Evolutionary conservation across 768 basidiomycete genomes (phyloP), one percentile per base, ranked within the genome.

Genomic region (Leccinum disarticulatum): DNA sequence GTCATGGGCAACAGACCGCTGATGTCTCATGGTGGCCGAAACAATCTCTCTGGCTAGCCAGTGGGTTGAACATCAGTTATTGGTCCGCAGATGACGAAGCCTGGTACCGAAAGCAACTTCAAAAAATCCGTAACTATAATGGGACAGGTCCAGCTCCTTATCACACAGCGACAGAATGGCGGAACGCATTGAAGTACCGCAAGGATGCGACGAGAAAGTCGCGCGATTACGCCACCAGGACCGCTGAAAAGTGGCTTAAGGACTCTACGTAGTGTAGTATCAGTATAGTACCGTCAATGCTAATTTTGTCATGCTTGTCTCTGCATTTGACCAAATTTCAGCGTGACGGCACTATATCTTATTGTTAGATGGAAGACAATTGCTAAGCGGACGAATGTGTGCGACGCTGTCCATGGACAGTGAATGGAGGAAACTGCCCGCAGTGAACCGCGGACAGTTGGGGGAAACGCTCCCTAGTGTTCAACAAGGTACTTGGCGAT

Each of bases 21-120:
- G 36, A 57, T 6, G 33, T 61, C 4, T 61, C 30, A 14, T 57
- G 55, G 60, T 61, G 56, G 60, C 60, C 35, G 0, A 61, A 61
- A n/a, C 47, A 57, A 25, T 57, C 30, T 0, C 54, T 22, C 13
- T 61, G 60, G 60, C 35, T 53, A 22, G 2, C 1, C 0, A 38
- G 17, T 19, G 60, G 60, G 0, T 15, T 61, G 1, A 30, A 50
- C 5, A 28, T 61, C 0, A 50, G 56, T 3, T 57, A 57, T 30
- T 61, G 56, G 56, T 54, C 60, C 3, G 4, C 38, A 6, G 60
- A 57, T 1, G 17, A 57, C 10, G 51, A 61, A 30, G 25, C 1
- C 1, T 61, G 60, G 35, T 61, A 28, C n/a, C 43, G 57, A 33
- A 54, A 38, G 4, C 35, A 54, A 2, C 30, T 61, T 3, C 2